Base-by-base conservation (phyloP, 1,284 basidiomycete species). In the Trichosporon sp. region DNA sequence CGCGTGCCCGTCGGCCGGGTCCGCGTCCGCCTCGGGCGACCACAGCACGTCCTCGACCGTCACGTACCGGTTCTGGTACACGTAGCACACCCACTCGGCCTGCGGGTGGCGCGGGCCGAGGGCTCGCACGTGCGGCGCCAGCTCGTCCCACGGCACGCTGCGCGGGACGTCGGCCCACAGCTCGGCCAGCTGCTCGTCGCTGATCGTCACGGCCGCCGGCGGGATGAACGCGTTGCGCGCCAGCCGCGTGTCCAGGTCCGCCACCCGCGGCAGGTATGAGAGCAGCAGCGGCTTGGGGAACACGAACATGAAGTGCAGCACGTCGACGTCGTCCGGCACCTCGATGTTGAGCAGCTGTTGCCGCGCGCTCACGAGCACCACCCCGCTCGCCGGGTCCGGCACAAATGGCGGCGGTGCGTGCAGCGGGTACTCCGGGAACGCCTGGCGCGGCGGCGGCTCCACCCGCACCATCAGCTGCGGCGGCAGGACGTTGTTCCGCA, bases 11-110 rank as follows among this genome's bases (percentile, higher is more conserved):
- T 69, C 63, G 31, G 31, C 38, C 11, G 68, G 56, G 18, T 60
- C 58, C 3, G 34, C 21, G 1, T 27, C 58, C 11, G 34, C 31
- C 8, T 60, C 56, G 62, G 31, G 38, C 1, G 29, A 31, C 18
- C 58, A 53, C 6, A 70, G 35, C 18, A 47, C 62, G 23, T 29
- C 35, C n/a, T 68, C 64, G 42, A 65, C 32, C 13, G 73, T 74
- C 15, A 81, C 75, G 71, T 77, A 83, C 29, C 80, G 76, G 69
- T 81, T 72, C 51, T 80, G 78, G 67, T 82, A 83, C 18, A 83
- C 80, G 67, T 80, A 83, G 67, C 81, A 82, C 1, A 83, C 82
- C 82, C 82, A 83, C 18, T 78, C 66, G 56, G 56, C 56, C 15
- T 31, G 56, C 13, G 65, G 34, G 13, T 31, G 66, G 65, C 77